phyloP scores from a whole-genome alignment of 768 basidiomycete species.

The Leccinum truebloodii region DNA sequence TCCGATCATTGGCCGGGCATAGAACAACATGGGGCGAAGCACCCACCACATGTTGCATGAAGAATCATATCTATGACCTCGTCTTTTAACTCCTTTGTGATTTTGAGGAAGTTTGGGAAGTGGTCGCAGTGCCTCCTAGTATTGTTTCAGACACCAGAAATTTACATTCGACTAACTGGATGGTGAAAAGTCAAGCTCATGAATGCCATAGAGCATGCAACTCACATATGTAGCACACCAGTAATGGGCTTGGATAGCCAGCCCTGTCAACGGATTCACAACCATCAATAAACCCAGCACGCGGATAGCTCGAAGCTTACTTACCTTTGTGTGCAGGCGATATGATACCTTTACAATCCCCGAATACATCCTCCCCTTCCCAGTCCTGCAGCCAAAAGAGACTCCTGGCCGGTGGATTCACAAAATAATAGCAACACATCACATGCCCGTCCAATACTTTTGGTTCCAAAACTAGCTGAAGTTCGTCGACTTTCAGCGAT shows the following conservation, averaged over 20 bases:
- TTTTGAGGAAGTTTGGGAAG: constrained; percentile 28
- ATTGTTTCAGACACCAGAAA: background rate
- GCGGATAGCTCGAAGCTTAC: background rate
- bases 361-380: constrained; percentile 34
- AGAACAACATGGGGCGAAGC: background rate
- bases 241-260: constrained; percentile 38
- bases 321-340: constrained; percentile 29
- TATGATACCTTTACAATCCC: constrained; percentile 21
- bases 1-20: background rate
- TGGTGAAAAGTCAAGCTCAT: constrained; percentile 7
- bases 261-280: constrained; percentile 21
- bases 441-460: constrained; percentile 18
- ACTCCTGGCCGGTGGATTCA: constrained; percentile 43
- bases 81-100: constrained; percentile 27
- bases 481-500: constrained; percentile 30
- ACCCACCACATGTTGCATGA: constrained; percentile 29
- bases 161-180: background rate
- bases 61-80: constrained; percentile 29
- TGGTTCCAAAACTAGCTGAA: constrained; percentile 50
- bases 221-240: constrained; percentile 30
- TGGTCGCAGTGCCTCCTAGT: constrained; percentile 38
- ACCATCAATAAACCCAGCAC: background rate
- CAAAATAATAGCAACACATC: constrained; percentile 52
- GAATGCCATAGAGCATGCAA: background rate
- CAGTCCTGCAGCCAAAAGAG: constrained; percentile 57